Base-by-base conservation (phyloP, 345 rosid genomes). In the Leavenworthia alabamica region DNA sequence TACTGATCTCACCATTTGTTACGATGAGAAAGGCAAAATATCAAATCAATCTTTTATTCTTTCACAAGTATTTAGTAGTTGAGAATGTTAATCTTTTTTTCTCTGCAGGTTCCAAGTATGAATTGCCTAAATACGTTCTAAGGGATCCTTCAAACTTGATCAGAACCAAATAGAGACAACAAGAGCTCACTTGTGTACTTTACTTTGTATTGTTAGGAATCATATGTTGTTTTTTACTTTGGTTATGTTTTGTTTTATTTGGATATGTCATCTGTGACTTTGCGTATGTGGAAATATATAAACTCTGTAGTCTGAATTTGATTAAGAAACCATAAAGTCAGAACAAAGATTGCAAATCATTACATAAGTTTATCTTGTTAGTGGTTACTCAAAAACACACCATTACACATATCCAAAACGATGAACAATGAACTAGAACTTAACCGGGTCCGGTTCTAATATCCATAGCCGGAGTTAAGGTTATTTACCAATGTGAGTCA, bases 121-220 rank as follows among this genome's bases (percentile, higher is more conserved):
- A 92, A 57, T 75, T 85, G 24, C 98, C 98, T 17, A 92, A 83
- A 77, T 86, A 92, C 56, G 96, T 86, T 37, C 68, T 89, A 75
- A 85, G 97, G 47, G 96, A 89, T 75, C 98, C 96, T 22, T 79
- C 91, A 67, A 92, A 92, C 73, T 73, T 92, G 75, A 85, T 89
- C 75, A 75, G 62, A 16, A 70, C 68, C 28, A 70, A 28, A 22
- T 62, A 62, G 64, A 35, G 40, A 35, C 36, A 19, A 59, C 45
- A 12, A 23, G 35, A 49, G 12, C 59, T 67, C 16, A 61, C 31
- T 17, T 68, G 22, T 49, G 53, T 32, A 40, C 15, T 45, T 20
- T 24, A 31, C n/a, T n/a, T n/a, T 15, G 52, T 42, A 24, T 35
- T 53, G 14, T 8, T 17, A 19, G 48, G 56, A 26, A 44, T 10